phyloP scores from a whole-genome alignment of 345 rosid genomes.

The Eucalyptus virginea region DNA sequence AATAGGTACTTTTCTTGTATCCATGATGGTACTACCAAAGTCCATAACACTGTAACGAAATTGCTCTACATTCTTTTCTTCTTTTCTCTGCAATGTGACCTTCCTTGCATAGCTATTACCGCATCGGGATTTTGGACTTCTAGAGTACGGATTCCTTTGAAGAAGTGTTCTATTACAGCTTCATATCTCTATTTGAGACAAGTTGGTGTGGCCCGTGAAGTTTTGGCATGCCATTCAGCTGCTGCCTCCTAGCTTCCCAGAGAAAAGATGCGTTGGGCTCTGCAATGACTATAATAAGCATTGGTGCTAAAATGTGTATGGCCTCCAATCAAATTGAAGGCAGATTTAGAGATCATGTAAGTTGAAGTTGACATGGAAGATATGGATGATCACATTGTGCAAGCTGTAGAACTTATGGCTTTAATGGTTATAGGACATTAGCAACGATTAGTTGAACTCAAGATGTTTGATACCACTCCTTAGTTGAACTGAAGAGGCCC shows the following conservation, averaged over 20 bases:
- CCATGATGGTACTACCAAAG: neutral
- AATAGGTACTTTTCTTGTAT: slow-evolving; percentile 24
- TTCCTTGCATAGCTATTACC: neutral
- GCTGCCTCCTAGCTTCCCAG: neutral
- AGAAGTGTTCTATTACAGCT: neutral
- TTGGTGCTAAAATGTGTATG: neutral
- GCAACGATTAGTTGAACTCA: neutral
- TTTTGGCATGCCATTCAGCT: neutral
- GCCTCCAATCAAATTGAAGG: neutral
- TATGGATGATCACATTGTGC: neutral
- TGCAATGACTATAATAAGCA: neutral
- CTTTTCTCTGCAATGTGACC: neutral
- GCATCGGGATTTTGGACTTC: neutral
- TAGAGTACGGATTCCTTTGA: neutral
- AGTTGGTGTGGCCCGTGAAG: neutral
- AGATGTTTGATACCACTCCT: neutral
- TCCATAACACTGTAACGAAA: neutral
- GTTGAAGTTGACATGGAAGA: neutral
- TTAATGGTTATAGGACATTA: neutral
- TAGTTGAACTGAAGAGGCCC: neutral
- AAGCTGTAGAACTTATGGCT: neutral
- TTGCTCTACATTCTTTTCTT: neutral
- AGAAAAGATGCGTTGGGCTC: neutral
- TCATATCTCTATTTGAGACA: neutral
- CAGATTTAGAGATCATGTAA: neutral